These are phyloP conservation scores for Aurifilum marmelostoma DNA, from an alignment of 2,329 filamentous ascomycete species.

Conservation along the genomic window DNA sequence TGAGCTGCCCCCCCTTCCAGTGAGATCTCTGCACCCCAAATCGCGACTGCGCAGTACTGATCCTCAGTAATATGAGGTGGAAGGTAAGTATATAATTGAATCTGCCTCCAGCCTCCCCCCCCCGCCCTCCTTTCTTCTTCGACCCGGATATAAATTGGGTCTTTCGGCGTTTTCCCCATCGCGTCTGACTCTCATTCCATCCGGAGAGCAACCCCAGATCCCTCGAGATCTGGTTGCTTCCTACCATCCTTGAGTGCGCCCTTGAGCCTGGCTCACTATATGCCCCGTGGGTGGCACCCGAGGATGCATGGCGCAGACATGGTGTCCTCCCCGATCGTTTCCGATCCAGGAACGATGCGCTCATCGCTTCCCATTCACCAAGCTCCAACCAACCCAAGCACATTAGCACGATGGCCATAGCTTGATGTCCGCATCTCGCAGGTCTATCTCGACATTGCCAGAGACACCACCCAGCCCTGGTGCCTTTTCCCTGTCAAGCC, in stretches of 20 bases:
- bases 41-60: neutral
- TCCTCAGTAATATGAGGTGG: neutral
- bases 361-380: conserved; percentile 11
- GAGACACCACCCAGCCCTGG: neutral
- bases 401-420: neutral
- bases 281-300: neutral
- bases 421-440: neutral
- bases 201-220: conserved; percentile 30
- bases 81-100: neutral
- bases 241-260: neutral
- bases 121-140: neutral
- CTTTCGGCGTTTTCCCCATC: conserved; percentile 39
- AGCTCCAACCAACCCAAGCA: conserved; percentile 7
- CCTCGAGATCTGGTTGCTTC: conserved; percentile 17
- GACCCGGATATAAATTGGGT: conserved; percentile 45
- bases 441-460: too few species aligned
- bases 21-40: neutral
- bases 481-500: conserved; percentile 2
- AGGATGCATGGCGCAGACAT: neutral
- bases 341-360: conserved; percentile 9
- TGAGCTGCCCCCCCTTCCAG: neutral
- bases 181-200: conserved; percentile 38
- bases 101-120: too few species aligned
- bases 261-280: neutral
- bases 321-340: neutral